These are phyloP conservation scores for Agarophyton chilense DNA, from an alignment of 23 red algal species.

Conservation along the genomic window DNA sequence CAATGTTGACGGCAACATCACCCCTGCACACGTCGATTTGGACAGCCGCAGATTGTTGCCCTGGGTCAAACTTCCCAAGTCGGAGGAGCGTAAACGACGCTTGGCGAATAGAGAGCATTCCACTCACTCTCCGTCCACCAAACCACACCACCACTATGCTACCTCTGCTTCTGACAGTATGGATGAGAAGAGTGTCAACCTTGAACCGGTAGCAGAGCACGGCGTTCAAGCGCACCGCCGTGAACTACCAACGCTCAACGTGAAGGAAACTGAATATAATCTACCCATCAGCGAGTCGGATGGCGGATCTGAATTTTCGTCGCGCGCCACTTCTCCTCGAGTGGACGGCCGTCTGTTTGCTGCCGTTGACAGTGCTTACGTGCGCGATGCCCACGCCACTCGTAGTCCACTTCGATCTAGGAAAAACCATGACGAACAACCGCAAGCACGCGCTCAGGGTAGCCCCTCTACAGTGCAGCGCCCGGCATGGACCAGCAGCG, in stretches of 20 bases:
- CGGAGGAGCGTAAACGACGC: not conserved
- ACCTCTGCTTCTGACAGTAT: not conserved
- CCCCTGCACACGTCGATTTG: slow-evolving; percentile 32
- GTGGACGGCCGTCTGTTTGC: not conserved
- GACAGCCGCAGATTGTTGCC: slow-evolving; percentile 23
- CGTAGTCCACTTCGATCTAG: not conserved
- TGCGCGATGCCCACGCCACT: not conserved
- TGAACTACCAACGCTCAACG: not conserved
- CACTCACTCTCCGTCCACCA: not conserved
- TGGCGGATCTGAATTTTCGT: slow-evolving; percentile 11
- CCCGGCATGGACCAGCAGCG: not conserved
- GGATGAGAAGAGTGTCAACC: not conserved
- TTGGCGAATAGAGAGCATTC: not conserved
- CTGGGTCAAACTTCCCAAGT: slow-evolving; percentile 52
- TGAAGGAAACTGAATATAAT: not conserved
- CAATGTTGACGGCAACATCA: slow-evolving; percentile 50
- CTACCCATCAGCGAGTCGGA: not conserved
- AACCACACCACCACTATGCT: not conserved
- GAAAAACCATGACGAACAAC: not conserved
- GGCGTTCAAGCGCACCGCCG: not conserved
- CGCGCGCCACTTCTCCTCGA: not conserved
- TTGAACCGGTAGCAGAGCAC: not conserved
- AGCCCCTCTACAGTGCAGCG: slow-evolving; percentile 12
- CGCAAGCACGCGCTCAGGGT: not conserved
- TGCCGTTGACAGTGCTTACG: not conserved